Percentiles rank a stretch among this genome's conserved stretches.
phyloP scores from a whole-genome alignment of 2,329 filamentous ascomycete genomes.

The Torrubiellomyces zombiae region DNA sequence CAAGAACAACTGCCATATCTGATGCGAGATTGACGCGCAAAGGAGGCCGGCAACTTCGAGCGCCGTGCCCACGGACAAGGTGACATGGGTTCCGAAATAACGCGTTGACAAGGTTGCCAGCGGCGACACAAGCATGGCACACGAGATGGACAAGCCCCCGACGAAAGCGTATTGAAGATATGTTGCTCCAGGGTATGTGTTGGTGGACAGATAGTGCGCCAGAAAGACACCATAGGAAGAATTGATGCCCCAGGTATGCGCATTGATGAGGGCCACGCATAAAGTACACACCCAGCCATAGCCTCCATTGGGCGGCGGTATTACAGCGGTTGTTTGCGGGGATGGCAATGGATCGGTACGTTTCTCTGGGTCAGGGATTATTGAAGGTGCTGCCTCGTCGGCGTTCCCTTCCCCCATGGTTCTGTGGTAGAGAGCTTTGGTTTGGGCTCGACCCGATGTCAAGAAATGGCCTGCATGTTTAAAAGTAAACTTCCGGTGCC shows the following conservation, averaged over 20 bases:
- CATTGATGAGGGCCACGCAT: constrained; percentile 32
- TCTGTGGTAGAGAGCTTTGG: too few relatives aligned
- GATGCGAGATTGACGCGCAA: constrained; percentile 45
- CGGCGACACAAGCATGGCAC: constrained; percentile 50
- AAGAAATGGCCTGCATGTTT: too few relatives aligned
- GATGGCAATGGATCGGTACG: too few relatives aligned
- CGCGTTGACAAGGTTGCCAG: constrained; percentile 44
- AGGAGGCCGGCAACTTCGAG: constrained; percentile 47
- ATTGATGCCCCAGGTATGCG: constrained; percentile 37
- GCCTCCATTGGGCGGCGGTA: too few relatives aligned
- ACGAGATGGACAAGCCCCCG: constrained; percentile 26
- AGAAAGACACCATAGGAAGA: constrained; percentile 28
- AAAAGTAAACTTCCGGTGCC: too few relatives aligned
- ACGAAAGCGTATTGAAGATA: constrained; percentile 59
- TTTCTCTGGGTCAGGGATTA: too few relatives aligned
- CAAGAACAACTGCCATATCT: constrained; percentile 63
- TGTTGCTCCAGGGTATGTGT: constrained; percentile 45
- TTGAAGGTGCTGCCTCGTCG: too few relatives aligned
- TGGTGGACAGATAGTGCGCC: constrained; percentile 37
- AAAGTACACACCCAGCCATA: constrained; percentile 24
- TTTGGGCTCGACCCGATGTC: too few relatives aligned
- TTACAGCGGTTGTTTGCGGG: too few relatives aligned
- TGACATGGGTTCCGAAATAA: constrained; percentile 40
- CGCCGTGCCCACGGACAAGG: constrained; percentile 43
- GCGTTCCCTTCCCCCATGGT: too few relatives aligned